Evolutionary conservation across 129 eudicot species (phyloP), one percentile per base, ranked within the genome.

Genomic region (Ambrosia trifida): DNA sequence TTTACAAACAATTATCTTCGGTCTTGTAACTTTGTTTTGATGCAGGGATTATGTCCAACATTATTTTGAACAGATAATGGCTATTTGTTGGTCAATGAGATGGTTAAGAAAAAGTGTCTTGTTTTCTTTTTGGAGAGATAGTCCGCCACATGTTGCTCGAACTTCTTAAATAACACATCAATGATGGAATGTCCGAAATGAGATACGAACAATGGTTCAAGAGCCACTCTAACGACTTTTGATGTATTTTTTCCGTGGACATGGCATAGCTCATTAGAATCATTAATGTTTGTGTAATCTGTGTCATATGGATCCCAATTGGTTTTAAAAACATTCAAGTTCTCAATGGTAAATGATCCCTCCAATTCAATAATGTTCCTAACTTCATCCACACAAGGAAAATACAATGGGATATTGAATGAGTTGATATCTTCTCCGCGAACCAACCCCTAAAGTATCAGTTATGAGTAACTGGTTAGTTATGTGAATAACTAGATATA

Each of bases 131-230:
- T 16, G 6, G 41, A n/a, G 0, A 66, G 45, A 64, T 64, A 8
- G 41, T 44, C 66, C 0, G 44, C 73, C 17, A 63, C 54, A 38
- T 68, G 61, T 17, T 50, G n/a, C 24, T 32, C 66, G 28, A 35
- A 70, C 33, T 66, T 70, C 7, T 14, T 28, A 54, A 78, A 78
- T 12, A 78, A 4, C 18, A 63, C 47, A 11, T 78, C 77, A 64
- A 54, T 32, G 19, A 79, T 50, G 31, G 65, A 43, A 31, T 17
- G 35, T 20, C 79, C 83, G 28, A 79, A 79, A 68, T 79, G 79
- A 19, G 51, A 28, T 8, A 43, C 52, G 28, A 79, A 32, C 12
- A 79, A 18, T 2, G 75, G 72, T 31, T 79, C 83, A 5, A 6
- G 7, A 7, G 17, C 53, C 13, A 72, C 69, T 56, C 83, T 67